These are phyloP conservation scores for Rosa lucieae DNA, from an alignment of 306 rosid genomes.

Conservation along the genomic window DNA sequence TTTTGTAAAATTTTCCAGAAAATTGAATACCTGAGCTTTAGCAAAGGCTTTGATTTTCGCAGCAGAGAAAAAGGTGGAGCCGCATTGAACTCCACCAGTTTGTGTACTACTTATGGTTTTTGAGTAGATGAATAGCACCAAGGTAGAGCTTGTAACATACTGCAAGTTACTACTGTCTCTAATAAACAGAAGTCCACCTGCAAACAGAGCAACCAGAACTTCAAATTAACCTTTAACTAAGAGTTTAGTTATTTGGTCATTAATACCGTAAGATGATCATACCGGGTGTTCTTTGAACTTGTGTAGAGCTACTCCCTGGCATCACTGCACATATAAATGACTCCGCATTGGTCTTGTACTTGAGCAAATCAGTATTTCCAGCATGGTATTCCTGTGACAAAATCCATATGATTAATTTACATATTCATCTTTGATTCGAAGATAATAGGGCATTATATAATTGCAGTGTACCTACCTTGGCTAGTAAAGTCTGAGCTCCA, in stretches of 20 bases:
- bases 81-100: slow-evolving; percentile 58
- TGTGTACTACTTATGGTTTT: slow-evolving; percentile 44
- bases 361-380: slow-evolving; percentile 52
- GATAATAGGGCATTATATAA: background rate
- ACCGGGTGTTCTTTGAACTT: slow-evolving; percentile 69
- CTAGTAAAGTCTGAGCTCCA: slow-evolving; percentile 76
- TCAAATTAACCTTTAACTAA: background rate
- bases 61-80: slow-evolving; percentile 52
- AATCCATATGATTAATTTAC: background rate
- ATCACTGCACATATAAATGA: slow-evolving; percentile 70
- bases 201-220: background rate
- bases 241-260: background rate
- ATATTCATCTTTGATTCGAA: background rate
- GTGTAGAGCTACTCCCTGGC: slow-evolving; percentile 73
- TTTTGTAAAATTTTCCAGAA: too few relatives aligned
- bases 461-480: slow-evolving; percentile 39
- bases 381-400: slow-evolving; percentile 55
- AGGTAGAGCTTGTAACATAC: slow-evolving; percentile 59
- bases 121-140: slow-evolving; percentile 66
- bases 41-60: slow-evolving; percentile 63
- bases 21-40: slow-evolving; percentile 55
- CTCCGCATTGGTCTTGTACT: slow-evolving; percentile 55
- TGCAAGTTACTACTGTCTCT: slow-evolving; percentile 79
- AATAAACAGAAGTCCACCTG: slow-evolving; percentile 73
- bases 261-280: background rate